Conservation (phyloP, 768 basidiomycete genomes). For the Tephrocybe sp. region DNA sequence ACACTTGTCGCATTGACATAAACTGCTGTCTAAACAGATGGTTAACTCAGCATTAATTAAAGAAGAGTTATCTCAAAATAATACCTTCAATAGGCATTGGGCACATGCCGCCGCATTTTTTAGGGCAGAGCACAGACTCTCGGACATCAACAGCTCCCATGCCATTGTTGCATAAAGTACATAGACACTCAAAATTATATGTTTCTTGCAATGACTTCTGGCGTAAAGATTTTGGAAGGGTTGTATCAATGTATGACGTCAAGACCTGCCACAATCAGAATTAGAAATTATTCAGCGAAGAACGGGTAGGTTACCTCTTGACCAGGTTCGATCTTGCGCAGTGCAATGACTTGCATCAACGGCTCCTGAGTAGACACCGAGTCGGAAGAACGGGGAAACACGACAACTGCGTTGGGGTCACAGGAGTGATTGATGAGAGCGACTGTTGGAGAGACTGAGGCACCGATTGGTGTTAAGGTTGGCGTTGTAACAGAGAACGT, state of each 20-base stretch:
- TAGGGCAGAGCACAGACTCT: constrained; percentile 67
- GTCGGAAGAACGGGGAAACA: constrained; percentile 66
- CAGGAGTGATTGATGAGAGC: constrained; percentile 91
- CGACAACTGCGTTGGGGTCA: constrained; percentile 84
- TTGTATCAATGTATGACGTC: constrained; percentile 85
- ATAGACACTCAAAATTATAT: constrained; percentile 78
- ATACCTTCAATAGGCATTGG: constrained; percentile 59
- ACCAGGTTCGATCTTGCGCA: constrained; percentile 56
- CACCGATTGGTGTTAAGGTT: constrained; percentile 77
- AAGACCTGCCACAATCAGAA: constrained; percentile 50
- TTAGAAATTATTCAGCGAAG: not conserved
- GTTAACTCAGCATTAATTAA: not conserved
- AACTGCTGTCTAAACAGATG: constrained; percentile 37
- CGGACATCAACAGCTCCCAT: constrained; percentile 57
- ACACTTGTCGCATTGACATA: constrained; percentile 56
- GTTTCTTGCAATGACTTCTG: constrained; percentile 60
- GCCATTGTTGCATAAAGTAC: constrained; percentile 47
- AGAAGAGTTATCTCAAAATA: not conserved
- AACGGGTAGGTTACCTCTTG: constrained; percentile 59
- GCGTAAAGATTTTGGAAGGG: constrained; percentile 56
- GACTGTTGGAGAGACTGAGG: constrained; percentile 73
- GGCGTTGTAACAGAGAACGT: constrained; percentile 84
- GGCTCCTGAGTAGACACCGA: constrained; percentile 44
- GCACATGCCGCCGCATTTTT: constrained; percentile 63
- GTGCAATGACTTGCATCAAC: constrained; percentile 67